Percentiles rank a stretch among this genome's conserved stretches.
phyloP scores from a whole-genome alignment of 441 rosid species.

The Populus hybrid region DNA sequence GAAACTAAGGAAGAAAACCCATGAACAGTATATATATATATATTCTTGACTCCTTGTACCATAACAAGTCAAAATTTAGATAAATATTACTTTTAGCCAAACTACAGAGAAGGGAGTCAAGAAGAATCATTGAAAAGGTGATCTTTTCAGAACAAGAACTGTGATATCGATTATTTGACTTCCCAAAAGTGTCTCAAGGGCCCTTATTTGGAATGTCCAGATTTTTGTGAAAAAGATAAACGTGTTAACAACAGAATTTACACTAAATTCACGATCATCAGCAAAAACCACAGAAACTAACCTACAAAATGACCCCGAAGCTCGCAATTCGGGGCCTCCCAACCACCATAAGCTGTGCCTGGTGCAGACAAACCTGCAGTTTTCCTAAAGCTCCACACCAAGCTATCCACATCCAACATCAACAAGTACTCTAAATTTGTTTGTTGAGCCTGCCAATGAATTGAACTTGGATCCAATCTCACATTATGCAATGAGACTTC shows the following conservation, averaged over 20 bases:
- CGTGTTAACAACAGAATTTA: not conserved
- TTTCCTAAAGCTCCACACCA: constrained; percentile 85
- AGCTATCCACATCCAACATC: constrained; percentile 70
- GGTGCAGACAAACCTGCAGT: constrained; percentile 67
- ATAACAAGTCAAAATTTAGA: not conserved
- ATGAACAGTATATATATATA: not conserved
- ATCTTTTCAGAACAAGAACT: not conserved
- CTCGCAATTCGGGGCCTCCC: constrained; percentile 67
- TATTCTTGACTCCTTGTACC: not conserved
- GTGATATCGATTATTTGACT: constrained; percentile 6
- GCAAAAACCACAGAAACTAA: constrained; percentile 29
- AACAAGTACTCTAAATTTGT: constrained; percentile 81
- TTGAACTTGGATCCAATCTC: constrained; percentile 53
- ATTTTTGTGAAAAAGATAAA: not conserved
- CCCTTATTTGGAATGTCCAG: not conserved
- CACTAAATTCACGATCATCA: not conserved
- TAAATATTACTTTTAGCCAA: not conserved
- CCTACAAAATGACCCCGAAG: constrained; percentile 96
- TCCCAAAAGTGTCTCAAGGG: constrained; percentile 5
- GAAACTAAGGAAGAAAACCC: not conserved
- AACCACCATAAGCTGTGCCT: constrained; percentile 68
- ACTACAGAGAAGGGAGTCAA: not conserved
- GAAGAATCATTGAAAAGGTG: not conserved
- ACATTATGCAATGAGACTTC: constrained; percentile 81
- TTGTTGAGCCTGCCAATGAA: constrained; percentile 76